Evolutionary conservation across 2,329 filamentous ascomycete genomes (phyloP).

Genomic region (Aspergillus fumigatiaffinis): DNA sequence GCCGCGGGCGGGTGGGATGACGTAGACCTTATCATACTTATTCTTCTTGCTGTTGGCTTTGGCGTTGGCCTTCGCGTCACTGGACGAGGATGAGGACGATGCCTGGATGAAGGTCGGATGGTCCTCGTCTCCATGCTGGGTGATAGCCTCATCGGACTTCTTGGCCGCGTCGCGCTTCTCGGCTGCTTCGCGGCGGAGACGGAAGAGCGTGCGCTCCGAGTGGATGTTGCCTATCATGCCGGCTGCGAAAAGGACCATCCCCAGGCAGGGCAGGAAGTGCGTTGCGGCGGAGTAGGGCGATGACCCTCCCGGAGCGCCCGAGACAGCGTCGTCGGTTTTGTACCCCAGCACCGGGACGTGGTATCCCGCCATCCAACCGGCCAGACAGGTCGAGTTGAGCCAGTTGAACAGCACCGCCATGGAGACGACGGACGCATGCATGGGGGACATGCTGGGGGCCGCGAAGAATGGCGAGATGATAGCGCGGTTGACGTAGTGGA

Average conservation of each 20-base stretch:
- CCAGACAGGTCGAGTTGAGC: constrained; percentile 72
- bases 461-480: constrained; percentile 72
- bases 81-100: not conserved
- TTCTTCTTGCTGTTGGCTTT: constrained; percentile 34
- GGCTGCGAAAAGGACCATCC: constrained; percentile 70
- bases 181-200: constrained; percentile 71
- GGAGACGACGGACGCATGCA: constrained; percentile 66
- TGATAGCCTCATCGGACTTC: constrained; percentile 30
- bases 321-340: constrained; percentile 9
- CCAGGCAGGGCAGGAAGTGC: constrained; percentile 50
- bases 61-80: not conserved
- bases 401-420: constrained; percentile 71
- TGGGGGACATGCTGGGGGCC: constrained; percentile 88
- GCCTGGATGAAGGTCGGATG: not conserved
- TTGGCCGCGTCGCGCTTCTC: constrained; percentile 46
- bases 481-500: constrained; percentile 90
- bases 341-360: constrained; percentile 46
- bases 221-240: constrained; percentile 78
- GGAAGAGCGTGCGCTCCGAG: constrained; percentile 84
- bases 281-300: constrained; percentile 12
- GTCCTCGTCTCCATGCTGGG: constrained; percentile 18
- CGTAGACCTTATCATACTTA: constrained; percentile 75
- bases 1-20: constrained; percentile 74
- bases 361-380: constrained; percentile 78
- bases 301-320: not conserved